Base-by-base conservation (phyloP, 371 early-diverging fungal species). In the Saksenaea oblongispora region DNA sequence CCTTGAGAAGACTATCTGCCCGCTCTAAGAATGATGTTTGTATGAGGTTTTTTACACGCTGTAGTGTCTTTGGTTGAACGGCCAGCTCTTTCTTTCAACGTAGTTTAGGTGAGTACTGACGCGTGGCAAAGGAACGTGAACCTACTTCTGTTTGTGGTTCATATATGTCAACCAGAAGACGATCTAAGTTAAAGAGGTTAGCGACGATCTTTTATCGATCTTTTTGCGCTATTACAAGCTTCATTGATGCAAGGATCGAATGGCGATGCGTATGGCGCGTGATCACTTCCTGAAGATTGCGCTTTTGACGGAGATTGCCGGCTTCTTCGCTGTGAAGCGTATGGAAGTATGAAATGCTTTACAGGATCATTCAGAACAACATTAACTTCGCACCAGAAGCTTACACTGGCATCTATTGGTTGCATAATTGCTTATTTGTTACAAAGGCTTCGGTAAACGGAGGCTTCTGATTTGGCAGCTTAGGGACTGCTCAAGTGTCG, bases 161-260 rank as follows among this genome's bases (percentile, higher is more conserved):
- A 44, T 75, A 71, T 47, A 66, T 66, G 24, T 78, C 77, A 17
- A 56, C 61, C 74, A 70, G 66, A 59, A 80, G 68, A 67, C 56
- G 58, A 59, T 44, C 64, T 56, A 58, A 9, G 27, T 5, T 17
- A 51, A 8, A 53, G 1, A 8, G 44, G 44, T 15, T 44, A 18
- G 8, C 11, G 15, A 39, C 39, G 39, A 39, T 39, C n/a, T 39
- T 39, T 11, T 39, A 11, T 11, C 39, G 11, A 11, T 3, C 2
- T 39, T n/a, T 14, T 14, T 11, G 11, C 10, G 11, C 51, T 22
- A n/a, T 47, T 22, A 22, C 9, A 22, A 3, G 10, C 17, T 18
- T 10, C 51, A 22, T 22, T 47, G 39, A 11, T 11, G 39, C 10
- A n/a, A 5, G 39, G n/a, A 39, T n/a, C n/a, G 11, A 11, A 14